phyloP scores from a whole-genome alignment of 257 asterid genomes.

The Apocynum venetum region DNA sequence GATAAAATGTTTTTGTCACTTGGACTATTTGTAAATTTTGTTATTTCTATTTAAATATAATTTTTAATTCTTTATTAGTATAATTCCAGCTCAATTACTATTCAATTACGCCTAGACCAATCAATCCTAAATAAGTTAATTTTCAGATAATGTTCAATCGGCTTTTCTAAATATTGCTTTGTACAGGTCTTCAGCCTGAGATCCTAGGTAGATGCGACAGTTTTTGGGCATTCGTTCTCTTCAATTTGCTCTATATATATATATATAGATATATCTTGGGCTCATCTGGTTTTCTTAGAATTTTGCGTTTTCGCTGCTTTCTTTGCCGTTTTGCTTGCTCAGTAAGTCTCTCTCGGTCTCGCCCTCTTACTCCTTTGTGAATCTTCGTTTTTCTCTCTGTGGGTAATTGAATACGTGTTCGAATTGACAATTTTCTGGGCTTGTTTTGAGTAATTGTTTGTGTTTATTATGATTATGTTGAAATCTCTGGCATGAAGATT shows the following conservation, averaged over 20 bases:
- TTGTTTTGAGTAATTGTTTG: background rate
- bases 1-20: too few relatives aligned
- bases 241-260: background rate
- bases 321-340: background rate
- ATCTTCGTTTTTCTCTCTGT: background rate
- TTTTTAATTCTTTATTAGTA: too few relatives aligned
- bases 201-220: too few relatives aligned
- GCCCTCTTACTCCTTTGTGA: background rate
- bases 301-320: background rate
- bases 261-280: background rate
- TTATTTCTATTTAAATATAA: too few relatives aligned
- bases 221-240: background rate
- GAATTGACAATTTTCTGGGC: background rate
- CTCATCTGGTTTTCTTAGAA: background rate
- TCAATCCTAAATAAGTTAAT: too few relatives aligned
- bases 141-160: too few relatives aligned
- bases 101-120: too few relatives aligned
- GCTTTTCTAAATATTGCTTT: too few relatives aligned
- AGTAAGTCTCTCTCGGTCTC: constrained; percentile 1
- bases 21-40: too few relatives aligned
- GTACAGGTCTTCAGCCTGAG: too few relatives aligned
- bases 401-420: background rate
- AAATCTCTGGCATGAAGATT: too few relatives aligned
- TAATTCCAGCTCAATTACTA: too few relatives aligned
- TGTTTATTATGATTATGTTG: background rate